Conservation (phyloP, 768 basidiomycete genomes). For the Polyporus arcularius region DNA sequence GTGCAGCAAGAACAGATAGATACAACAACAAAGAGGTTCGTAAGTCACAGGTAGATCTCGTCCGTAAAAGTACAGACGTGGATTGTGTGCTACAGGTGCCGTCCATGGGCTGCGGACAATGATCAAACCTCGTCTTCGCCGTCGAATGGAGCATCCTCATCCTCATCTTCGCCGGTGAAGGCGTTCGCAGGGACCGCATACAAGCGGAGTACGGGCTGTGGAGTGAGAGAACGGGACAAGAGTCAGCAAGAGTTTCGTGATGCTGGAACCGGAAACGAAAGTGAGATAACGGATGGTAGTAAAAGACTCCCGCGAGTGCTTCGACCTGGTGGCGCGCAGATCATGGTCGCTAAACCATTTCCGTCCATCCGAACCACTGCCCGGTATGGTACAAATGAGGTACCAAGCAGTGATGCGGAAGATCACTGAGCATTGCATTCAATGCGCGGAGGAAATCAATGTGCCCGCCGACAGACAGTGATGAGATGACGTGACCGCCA, state of each 20-base stretch:
- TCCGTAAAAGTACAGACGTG: slow-evolving; percentile 15
- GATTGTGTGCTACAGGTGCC: background rate
- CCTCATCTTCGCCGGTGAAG: slow-evolving; percentile 82
- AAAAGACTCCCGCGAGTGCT: slow-evolving; percentile 7
- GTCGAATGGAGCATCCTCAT: slow-evolving; percentile 47
- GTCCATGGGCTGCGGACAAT: background rate
- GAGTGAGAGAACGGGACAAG: slow-evolving; percentile 1
- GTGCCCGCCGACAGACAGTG: slow-evolving; percentile 5
- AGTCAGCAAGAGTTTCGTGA: slow-evolving; percentile 15
- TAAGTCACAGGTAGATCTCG: slow-evolving; percentile 1
- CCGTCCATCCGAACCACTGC: slow-evolving; percentile 1
- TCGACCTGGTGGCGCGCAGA: slow-evolving; percentile 3
- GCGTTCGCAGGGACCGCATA: slow-evolving; percentile 90
- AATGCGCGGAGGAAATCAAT: background rate
- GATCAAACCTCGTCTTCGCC: slow-evolving; percentile 39
- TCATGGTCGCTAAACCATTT: slow-evolving; percentile 1
- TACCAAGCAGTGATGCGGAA: slow-evolving; percentile 12
- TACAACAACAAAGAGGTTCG: background rate
- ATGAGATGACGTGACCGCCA: slow-evolving; percentile 14
- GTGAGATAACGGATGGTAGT: background rate
- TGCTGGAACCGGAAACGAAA: slow-evolving; percentile 14
- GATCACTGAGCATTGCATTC: background rate
- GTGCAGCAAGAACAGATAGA: background rate
- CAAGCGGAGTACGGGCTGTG: slow-evolving; percentile 87
- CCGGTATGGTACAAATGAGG: slow-evolving; percentile 4